Conservation (phyloP, 169 alveolate species). For the Plasmodium relictum region DNA sequence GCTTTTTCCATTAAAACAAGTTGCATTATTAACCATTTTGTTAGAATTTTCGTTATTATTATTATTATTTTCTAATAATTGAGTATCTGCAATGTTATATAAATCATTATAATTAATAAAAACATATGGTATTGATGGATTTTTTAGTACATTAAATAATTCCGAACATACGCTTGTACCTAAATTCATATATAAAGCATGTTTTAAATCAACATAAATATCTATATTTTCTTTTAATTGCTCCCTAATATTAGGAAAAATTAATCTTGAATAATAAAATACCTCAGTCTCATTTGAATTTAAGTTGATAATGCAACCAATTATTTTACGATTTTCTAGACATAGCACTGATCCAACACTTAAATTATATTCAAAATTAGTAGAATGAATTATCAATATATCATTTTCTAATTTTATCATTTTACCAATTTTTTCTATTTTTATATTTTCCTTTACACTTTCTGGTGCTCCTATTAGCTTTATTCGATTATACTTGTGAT, state of each 20-base stretch:
- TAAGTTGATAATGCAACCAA: slow-evolving; percentile 56
- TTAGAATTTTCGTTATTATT: neutral
- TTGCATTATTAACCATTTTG: neutral
- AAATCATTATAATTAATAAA: slow-evolving; percentile 72
- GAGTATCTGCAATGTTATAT: slow-evolving; percentile 55
- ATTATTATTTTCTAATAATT: slow-evolving; percentile 11
- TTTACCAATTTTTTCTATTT: slow-evolving; percentile 68
- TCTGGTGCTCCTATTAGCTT: slow-evolving; percentile 68
- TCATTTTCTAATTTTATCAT: slow-evolving; percentile 43
- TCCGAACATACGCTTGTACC: slow-evolving; percentile 62
- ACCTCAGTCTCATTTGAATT: slow-evolving; percentile 49
- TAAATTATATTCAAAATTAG: slow-evolving; percentile 29
- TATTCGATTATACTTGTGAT: slow-evolving; percentile 44
- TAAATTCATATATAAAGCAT: slow-evolving; percentile 53
- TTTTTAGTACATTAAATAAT: slow-evolving; percentile 50
- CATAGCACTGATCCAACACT: slow-evolving; percentile 73
- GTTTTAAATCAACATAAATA: slow-evolving; percentile 68
- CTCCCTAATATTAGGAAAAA: slow-evolving; percentile 27
- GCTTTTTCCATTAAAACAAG: neutral
- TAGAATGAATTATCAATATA: slow-evolving; percentile 43
- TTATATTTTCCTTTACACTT: slow-evolving; percentile 29
- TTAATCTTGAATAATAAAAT: slow-evolving; percentile 32
- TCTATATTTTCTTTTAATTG: slow-evolving; percentile 39
- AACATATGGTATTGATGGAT: slow-evolving; percentile 50
- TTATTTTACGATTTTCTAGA: slow-evolving; percentile 39